phyloP scores from a whole-genome alignment of 1,284 basidiomycete genomes.

The Sanghuangporus baumii region DNA sequence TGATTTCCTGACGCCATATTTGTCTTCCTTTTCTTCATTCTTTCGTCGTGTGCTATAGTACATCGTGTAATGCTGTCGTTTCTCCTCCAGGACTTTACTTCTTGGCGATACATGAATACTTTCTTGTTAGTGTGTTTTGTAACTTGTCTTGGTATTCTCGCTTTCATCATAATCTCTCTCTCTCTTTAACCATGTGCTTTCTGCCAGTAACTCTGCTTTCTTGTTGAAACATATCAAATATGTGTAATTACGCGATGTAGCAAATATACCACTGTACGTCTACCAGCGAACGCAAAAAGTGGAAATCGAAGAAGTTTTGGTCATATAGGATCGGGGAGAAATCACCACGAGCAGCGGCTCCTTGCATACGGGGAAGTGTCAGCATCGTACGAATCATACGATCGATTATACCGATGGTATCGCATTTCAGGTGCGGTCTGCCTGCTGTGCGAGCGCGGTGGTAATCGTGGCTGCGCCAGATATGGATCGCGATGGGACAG shows the following conservation, averaged over 20 bases:
- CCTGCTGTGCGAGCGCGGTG: constrained; percentile 8
- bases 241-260: not conserved
- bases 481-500: not conserved
- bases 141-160: no score
- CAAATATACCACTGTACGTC: not conserved
- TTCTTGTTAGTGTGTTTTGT: no score
- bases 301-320: not conserved
- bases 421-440: constrained; percentile 2
- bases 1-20: no score
- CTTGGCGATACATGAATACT: no score
- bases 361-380: not conserved
- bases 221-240: not conserved
- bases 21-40: no score
- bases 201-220: not conserved
- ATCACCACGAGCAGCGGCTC: not conserved
- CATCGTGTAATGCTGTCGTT: no score
- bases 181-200: not conserved
- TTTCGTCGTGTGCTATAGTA: no score
- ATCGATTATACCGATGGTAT: not conserved
- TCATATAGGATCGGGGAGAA: not conserved
- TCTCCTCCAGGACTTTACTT: no score
- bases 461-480: not conserved
- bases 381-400: constrained; percentile 2
- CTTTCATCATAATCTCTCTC: not conserved
- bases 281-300: not conserved